Evolutionary conservation across 2,329 filamentous ascomycete species (phyloP).

Genomic region (Parafenestella ontariensis): DNA sequence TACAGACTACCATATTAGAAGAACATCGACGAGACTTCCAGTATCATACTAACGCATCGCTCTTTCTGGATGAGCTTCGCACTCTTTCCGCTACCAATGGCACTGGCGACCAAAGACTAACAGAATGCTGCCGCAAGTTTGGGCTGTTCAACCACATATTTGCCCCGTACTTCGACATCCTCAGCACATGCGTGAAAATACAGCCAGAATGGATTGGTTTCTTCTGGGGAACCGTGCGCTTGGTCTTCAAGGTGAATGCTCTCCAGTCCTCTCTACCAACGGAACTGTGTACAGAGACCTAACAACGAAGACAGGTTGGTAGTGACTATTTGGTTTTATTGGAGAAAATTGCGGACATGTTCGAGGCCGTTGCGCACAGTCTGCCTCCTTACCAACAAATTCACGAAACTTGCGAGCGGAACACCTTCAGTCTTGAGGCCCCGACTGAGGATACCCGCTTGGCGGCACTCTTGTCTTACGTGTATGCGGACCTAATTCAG

Average conservation of each 20-base stretch:
- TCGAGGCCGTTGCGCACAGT: slow-evolving; percentile 29
- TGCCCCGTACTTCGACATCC: slow-evolving; percentile 36
- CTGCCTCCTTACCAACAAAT: slow-evolving; percentile 35
- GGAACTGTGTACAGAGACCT: neutral
- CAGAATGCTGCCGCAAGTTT: slow-evolving; percentile 26
- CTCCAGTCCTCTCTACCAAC: neutral
- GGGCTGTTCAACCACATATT: slow-evolving; percentile 28
- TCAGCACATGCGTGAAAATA: slow-evolving; percentile 25
- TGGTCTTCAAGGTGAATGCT: slow-evolving; percentile 35
- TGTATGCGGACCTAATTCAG: slow-evolving; percentile 36
- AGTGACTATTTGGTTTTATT: slow-evolving; percentile 29
- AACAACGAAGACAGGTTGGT: slow-evolving; percentile 19
- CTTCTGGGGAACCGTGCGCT: slow-evolving; percentile 31
- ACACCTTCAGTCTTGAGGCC: slow-evolving; percentile 4
- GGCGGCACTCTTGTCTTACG: slow-evolving; percentile 30
- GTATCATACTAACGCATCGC: slow-evolving; percentile 16
- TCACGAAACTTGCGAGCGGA: slow-evolving; percentile 18
- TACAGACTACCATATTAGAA: slow-evolving; percentile 27
- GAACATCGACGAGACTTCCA: slow-evolving; percentile 22
- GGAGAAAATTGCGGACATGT: slow-evolving; percentile 33
- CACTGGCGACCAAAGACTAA: slow-evolving; percentile 15
- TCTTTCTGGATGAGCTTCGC: slow-evolving; percentile 28
- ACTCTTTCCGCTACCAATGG: slow-evolving; percentile 10
- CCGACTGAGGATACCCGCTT: slow-evolving; percentile 15
- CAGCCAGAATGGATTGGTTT: slow-evolving; percentile 27